These are phyloP conservation scores for Arabidopsis lyrata DNA, from an alignment of 441 rosid genomes.

Conservation along the genomic window DNA sequence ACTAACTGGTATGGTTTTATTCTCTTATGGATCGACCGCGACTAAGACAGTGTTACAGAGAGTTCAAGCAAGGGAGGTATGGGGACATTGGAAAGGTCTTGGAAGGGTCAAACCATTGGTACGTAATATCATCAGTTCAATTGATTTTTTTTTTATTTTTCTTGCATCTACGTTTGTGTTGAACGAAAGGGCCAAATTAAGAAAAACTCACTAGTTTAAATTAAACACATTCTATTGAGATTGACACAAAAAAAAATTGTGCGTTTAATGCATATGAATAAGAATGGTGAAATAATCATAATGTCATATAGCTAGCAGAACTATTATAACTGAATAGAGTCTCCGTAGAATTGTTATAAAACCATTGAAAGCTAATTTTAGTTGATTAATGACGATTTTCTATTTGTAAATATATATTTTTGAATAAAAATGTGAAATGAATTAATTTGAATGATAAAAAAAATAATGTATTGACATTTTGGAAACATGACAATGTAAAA, in stretches of 20 bases:
- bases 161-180: not conserved
- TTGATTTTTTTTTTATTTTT: not conserved
- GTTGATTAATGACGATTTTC: not conserved
- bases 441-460: too few relatives aligned
- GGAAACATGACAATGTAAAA: too few relatives aligned
- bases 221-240: not conserved
- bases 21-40: not conserved
- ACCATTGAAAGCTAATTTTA: not conserved
- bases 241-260: not conserved
- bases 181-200: not conserved
- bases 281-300: too few relatives aligned
- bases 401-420: not conserved
- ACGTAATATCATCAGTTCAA: not conserved
- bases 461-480: too few relatives aligned
- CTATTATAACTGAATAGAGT: not conserved
- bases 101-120: constrained; percentile 85
- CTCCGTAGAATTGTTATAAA: not conserved
- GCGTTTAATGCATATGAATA: not conserved
- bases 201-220: not conserved
- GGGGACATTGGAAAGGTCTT: constrained; percentile 76
- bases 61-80: constrained; percentile 65
- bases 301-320: too few relatives aligned
- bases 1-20: not conserved
- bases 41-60: constrained; percentile 66
- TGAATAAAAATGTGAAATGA: not conserved